Base-by-base conservation (phyloP, 345 rosid genomes). In the Arabis hirsuta region DNA sequence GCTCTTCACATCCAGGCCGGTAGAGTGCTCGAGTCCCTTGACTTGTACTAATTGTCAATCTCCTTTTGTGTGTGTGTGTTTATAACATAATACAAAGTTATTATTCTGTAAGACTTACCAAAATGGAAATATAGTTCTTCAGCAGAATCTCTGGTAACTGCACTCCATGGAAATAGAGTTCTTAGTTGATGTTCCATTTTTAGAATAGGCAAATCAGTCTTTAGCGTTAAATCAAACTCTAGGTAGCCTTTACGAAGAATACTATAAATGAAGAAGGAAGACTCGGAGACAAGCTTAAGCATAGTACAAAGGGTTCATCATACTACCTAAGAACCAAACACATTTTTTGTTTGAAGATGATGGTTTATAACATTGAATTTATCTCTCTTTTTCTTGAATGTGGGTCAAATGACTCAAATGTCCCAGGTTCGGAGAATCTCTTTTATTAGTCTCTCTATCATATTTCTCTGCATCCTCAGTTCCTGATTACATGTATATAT, bases 1-100 rank as follows among this genome's bases (percentile, higher is more conserved):
- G 93, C 93, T 16, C 79, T 95, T 55, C 96, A 90, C 55, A 88
- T 90, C 69, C 99, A 95, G 67, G 98, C 98, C 70, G 88, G 96
- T 70, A 83, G 98, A 80, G 93, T 95, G 46, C 88, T 92, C 9
- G 98, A 95, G 82, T 92, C 97, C 19, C 79, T 90, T 8, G 99
- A 90, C 84, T 71, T 89, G 79, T 86, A 85, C 76, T 87, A 74
- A 84, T 16, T 52, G 54, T 61, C 48, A 14, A 29, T 13, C 38
- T 19, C 29, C 58, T 19, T 27, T 2, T 7, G 4, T 34, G 0
- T 43, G 38, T 29, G 32, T 29, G 32, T 12, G 7, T 34, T 34
- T 34, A 34, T 7, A 6, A 22, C 70, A 42, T 42, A 52, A 9
- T 46, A 48, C 32, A 0, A 64, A 36, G 63, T 3, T n/a, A 2